A percentile compares a stretch with the other conserved stretches of the same genome.
phyloP scores from a whole-genome alignment of 2,329 filamentous ascomycete genomes.

The Aspergillus quadricinctus region DNA sequence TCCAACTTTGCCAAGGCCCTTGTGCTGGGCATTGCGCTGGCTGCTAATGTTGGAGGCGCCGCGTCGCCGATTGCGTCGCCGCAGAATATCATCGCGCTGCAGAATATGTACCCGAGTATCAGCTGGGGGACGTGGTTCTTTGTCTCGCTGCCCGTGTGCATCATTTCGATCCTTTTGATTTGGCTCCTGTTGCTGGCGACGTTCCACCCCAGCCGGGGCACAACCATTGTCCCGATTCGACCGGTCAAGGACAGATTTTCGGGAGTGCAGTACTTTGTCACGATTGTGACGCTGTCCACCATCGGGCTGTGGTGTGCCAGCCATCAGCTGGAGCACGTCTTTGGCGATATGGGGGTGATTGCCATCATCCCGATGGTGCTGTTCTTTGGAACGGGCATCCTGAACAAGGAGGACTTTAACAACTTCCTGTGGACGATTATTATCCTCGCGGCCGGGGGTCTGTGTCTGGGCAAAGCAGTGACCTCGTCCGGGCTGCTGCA shows the following conservation, averaged over 20 bases:
- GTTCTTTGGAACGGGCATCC: conserved; percentile 93
- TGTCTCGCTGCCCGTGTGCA: conserved; percentile 85
- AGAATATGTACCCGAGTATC: conserved; percentile 89
- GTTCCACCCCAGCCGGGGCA: conserved; percentile 80
- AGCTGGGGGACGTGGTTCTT: conserved; percentile 98
- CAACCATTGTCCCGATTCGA: conserved; percentile 85
- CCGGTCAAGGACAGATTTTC: conserved; percentile 84
- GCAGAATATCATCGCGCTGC: conserved; percentile 92
- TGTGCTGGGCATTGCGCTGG: conserved; percentile 89
- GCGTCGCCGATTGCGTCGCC: conserved; percentile 95
- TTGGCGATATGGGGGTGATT: conserved; percentile 97
- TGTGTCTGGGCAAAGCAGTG: conserved; percentile 90
- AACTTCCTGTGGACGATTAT: conserved; percentile 99
- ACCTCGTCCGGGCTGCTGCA: conserved; percentile 88
- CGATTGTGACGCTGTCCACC: conserved; percentile 72
- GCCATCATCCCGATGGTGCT: conserved; percentile 93
- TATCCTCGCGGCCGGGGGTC: conserved; percentile 88
- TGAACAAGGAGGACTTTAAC: conserved; percentile 99
- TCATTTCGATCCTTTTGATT: conserved; percentile 81
- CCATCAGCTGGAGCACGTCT: conserved; percentile 79
- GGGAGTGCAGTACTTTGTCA: conserved; percentile 90
- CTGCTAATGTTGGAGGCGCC: conserved; percentile 93
- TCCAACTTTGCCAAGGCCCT: conserved; percentile 93
- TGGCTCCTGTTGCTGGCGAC: conserved; percentile 81
- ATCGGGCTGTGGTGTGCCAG: conserved; percentile 90